Evolutionary conservation across 2,329 filamentous ascomycete genomes (phyloP).

Genomic region (Ophiocordyceps unilateralis): DNA sequence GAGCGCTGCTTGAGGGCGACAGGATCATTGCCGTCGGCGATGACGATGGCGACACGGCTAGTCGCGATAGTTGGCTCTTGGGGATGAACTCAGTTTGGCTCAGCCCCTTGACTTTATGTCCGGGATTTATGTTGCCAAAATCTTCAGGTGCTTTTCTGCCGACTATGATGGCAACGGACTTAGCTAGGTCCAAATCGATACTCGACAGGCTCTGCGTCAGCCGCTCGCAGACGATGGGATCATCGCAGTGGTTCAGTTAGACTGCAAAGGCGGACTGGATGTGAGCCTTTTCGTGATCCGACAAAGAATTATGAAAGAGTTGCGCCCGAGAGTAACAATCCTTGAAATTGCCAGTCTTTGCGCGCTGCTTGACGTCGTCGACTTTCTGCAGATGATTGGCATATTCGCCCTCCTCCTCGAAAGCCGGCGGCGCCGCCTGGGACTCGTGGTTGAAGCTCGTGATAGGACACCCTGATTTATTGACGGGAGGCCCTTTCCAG

Average conservation of each 20-base stretch:
- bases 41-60: slow-evolving; percentile 56
- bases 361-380: slow-evolving; percentile 51
- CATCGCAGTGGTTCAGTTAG: slow-evolving; percentile 69
- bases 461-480: slow-evolving; percentile 56
- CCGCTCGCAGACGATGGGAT: slow-evolving; percentile 56
- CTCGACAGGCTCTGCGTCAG: slow-evolving; percentile 51
- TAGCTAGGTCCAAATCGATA: slow-evolving; percentile 54
- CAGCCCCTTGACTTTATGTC: slow-evolving; percentile 47
- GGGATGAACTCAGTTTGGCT: slow-evolving; percentile 54
- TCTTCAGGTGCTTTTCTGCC: slow-evolving; percentile 45
- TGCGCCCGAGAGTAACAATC: slow-evolving; percentile 67
- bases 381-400: slow-evolving; percentile 46
- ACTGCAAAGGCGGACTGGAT: slow-evolving; percentile 56
- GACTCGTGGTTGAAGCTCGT: slow-evolving; percentile 62
- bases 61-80: slow-evolving; percentile 47
- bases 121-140: slow-evolving; percentile 37
- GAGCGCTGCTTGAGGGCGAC: slow-evolving; percentile 49
- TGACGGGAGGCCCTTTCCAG: slow-evolving; percentile 63
- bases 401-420: slow-evolving; percentile 46
- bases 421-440: slow-evolving; percentile 49
- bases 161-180: slow-evolving; percentile 51
- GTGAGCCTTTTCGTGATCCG: slow-evolving; percentile 50
- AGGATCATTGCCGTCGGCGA: slow-evolving; percentile 61
- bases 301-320: slow-evolving; percentile 67
- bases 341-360: slow-evolving; percentile 55